Conservation (phyloP, 768 basidiomycete species). For the Suillus subalutaceus region DNA sequence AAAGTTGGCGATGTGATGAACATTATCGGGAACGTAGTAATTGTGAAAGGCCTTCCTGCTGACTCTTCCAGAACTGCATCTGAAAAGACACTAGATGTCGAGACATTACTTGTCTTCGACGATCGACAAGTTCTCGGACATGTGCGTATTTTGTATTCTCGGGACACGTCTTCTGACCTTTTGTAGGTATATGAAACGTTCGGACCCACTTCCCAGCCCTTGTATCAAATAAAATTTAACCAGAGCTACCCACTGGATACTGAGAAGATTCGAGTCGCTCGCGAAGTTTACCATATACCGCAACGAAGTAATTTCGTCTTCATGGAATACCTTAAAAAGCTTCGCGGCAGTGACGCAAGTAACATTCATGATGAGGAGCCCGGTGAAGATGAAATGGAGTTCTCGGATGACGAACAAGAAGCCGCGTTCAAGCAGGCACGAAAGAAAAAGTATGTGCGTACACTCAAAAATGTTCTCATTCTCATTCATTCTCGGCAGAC, state of each 20-base stretch:
- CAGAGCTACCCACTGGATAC: slow-evolving; percentile 62
- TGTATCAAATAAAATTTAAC: slow-evolving; percentile 88
- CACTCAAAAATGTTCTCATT: slow-evolving; percentile 8
- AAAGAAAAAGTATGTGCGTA: slow-evolving; percentile 57
- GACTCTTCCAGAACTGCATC: slow-evolving; percentile 47
- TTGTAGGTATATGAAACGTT: slow-evolving; percentile 91
- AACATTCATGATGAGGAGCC: slow-evolving; percentile 96
- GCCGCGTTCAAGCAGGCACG: slow-evolving; percentile 63
- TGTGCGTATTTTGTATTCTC: slow-evolving; percentile 49
- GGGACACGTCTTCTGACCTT: slow-evolving; percentile 19
- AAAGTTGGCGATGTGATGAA: slow-evolving; percentile 79
- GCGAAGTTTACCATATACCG: slow-evolving; percentile 83
- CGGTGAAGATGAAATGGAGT: slow-evolving; percentile 87
- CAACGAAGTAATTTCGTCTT: slow-evolving; percentile 84
- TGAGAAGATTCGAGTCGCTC: slow-evolving; percentile 54
- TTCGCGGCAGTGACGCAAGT: slow-evolving; percentile 92
- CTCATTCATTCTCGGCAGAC: slow-evolving; percentile 38
- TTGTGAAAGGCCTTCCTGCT: slow-evolving; percentile 65
- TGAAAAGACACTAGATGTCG: slow-evolving; percentile 78
- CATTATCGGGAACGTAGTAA: slow-evolving; percentile 71
- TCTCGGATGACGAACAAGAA: slow-evolving; percentile 94
- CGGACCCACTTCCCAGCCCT: slow-evolving; percentile 86
- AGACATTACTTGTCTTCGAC: slow-evolving; percentile 87
- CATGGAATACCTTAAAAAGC: slow-evolving; percentile 63
- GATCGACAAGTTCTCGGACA: slow-evolving; percentile 90